Evolutionary conservation across 169 alveolate genomes (phyloP), one percentile per base, ranked within the genome.

Genomic region (Plasmodium yoelii): DNA sequence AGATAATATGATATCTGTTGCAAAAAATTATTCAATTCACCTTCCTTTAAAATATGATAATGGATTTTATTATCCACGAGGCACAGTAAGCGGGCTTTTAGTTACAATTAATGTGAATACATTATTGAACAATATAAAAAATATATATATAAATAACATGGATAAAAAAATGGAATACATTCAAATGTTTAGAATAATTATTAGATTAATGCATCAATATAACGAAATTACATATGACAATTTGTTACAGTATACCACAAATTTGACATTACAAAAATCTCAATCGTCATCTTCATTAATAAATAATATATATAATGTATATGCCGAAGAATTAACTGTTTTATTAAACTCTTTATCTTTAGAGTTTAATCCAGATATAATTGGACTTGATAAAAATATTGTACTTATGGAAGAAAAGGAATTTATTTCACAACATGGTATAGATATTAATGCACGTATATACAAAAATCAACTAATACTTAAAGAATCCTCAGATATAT

Each of bases 261-360:
- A 87, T 1, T 12, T 86, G 34, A 5, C 22, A 47, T 59, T 77
- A 46, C 19, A 15, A 63, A 39, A 24, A 42, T 15, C 22, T 51
- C n/a, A 63, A 13, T 12, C 80, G 47, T 13, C 10, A 8, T 5
- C 6, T 8, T 6, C 68, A 13, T 26, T 51, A 24, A 24, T 34
- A 42, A 22, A 64, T 63, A 49, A 12, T 8, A 49, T 69, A 15
- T 82, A 82, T 53, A 39, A 71, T 19, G n/a, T 71, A 24, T 73
- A 73, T 68, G 75, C 91, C 15, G 72, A 59, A 64, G 91, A 86
- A 57, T 68, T 86, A 55, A 72, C 91, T 6, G 91, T 86, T 7
- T 28, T 86, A 55, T 70, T 86, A 57, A 86, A 65, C 28, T 86
- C 91, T 15, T 22, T 86, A 1, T 55, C 68, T 12, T 59, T 28